A percentile compares a stretch with the other conserved stretches of the same genome.
Evolutionary conservation across 1,139 yeast species (phyloP).

Genomic region (Petasospora rhodanensis): DNA sequence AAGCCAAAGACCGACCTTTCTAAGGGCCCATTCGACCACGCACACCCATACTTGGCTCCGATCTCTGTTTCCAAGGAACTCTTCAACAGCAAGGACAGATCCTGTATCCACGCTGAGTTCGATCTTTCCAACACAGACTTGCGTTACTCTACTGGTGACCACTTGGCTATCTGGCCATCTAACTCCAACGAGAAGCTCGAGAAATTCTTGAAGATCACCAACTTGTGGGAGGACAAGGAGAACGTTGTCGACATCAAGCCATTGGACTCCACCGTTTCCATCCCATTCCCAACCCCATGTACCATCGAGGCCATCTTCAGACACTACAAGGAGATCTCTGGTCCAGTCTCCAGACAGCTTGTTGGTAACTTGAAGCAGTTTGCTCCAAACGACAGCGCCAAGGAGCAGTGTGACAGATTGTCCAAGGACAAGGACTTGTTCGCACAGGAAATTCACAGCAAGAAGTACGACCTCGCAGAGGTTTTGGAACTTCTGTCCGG

Average conservation of each 20-base stretch:
- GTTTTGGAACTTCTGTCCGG: slow-evolving; percentile 58
- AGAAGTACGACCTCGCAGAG: slow-evolving; percentile 72
- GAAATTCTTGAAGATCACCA: slow-evolving; percentile 60
- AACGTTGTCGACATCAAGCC: slow-evolving; percentile 62
- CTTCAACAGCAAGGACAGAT: slow-evolving; percentile 59
- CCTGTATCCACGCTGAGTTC: slow-evolving; percentile 86
- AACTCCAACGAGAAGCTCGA: slow-evolving; percentile 74
- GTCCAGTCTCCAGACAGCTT: slow-evolving; percentile 89
- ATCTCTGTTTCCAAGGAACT: slow-evolving; percentile 61
- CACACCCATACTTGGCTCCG: slow-evolving; percentile 81
- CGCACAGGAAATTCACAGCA: slow-evolving; percentile 56
- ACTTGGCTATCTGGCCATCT: slow-evolving; percentile 91
- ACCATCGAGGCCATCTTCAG: slow-evolving; percentile 84
- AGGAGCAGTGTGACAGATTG: slow-evolving; percentile 46
- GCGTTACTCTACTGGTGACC: slow-evolving; percentile 93
- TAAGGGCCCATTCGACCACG: slow-evolving; percentile 77
- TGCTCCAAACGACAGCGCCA: slow-evolving; percentile 67
- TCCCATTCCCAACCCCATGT: slow-evolving; percentile 88
- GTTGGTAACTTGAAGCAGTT: slow-evolving; percentile 73
- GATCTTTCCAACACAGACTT: slow-evolving; percentile 73
- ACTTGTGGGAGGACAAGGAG: slow-evolving; percentile 49
- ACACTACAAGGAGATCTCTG: slow-evolving; percentile 86
- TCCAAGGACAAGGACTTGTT: slow-evolving; percentile 68
- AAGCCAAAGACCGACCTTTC: slow-evolving; percentile 37
- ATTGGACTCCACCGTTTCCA: slow-evolving; percentile 67